Percentiles rank a stretch among this genome's conserved stretches.
Evolutionary conservation across 163 green algal genomes (phyloP).

Genomic region (Chlamydomonas reinhardtii): DNA sequence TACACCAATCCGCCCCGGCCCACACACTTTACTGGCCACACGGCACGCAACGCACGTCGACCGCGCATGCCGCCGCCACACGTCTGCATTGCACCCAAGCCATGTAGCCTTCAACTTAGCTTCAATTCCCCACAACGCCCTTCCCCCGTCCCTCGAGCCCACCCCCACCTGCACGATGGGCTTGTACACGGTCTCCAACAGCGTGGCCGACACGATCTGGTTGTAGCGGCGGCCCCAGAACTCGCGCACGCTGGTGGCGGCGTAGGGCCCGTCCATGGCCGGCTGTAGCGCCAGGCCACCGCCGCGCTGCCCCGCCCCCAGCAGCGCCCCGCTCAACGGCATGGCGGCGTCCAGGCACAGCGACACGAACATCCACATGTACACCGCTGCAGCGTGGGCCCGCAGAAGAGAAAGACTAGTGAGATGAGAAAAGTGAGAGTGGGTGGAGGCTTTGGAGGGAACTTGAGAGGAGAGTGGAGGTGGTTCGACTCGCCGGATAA

Average conservation of each 20-base stretch:
- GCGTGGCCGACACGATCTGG: conserved; percentile 28
- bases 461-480: background rate
- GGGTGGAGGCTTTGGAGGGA: background rate
- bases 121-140: too few species aligned
- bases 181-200: conserved; percentile 40
- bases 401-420: too few species aligned
- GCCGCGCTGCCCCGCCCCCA: background rate
- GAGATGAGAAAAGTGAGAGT: background rate
- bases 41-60: too few species aligned
- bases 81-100: too few species aligned
- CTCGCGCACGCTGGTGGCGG: conserved; percentile 18
- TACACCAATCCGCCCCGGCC: too few species aligned
- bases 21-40: too few species aligned
- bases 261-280: conserved; percentile 33
- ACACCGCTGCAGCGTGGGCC: background rate
- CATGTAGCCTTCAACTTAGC: too few species aligned
- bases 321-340: conserved; percentile 2
- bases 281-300: conserved; percentile 17
- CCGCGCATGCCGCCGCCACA: too few species aligned
- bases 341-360: conserved; percentile 20
- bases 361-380: conserved; percentile 44
- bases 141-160: too few species aligned
- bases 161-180: conserved; percentile 12
- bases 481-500: too few species aligned
- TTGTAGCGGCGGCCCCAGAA: conserved; percentile 54